Evolutionary conservation across 768 basidiomycete species (phyloP).

Genomic region (Basidioascus undulatus): DNA sequence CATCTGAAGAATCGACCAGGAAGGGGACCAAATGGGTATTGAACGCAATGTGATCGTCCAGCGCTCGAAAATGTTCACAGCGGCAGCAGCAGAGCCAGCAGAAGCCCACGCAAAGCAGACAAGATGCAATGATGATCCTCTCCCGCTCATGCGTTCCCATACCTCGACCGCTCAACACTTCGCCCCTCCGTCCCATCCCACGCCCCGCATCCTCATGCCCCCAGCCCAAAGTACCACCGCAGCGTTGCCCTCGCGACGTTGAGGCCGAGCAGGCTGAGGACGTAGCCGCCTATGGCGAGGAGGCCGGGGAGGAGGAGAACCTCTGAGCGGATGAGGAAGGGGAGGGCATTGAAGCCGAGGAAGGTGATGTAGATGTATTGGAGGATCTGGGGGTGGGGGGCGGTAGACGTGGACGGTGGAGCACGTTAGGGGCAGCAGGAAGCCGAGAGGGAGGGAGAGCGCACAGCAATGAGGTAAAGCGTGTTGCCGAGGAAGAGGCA

Average conservation of each 20-base stretch:
- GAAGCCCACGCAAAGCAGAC: no score
- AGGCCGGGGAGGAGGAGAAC: slow-evolving; percentile 73
- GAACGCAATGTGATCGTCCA: no score
- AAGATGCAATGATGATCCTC: no score
- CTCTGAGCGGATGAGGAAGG: slow-evolving; percentile 75
- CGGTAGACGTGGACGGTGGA: not conserved
- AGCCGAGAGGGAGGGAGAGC: not conserved
- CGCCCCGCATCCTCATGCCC: no score
- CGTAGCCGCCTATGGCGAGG: slow-evolving; percentile 62
- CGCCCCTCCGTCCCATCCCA: no score
- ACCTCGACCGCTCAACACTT: no score
- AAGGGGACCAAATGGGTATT: no score
- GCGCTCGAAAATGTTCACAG: no score
- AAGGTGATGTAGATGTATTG: slow-evolving; percentile 76
- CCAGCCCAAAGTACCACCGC: slow-evolving; percentile 42
- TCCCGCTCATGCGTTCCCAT: no score
- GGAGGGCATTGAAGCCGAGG: slow-evolving; percentile 33
- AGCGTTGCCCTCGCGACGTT: slow-evolving; percentile 71
- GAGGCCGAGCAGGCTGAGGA: slow-evolving; percentile 68
- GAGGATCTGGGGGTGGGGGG: slow-evolving; percentile 28
- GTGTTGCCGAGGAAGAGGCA: slow-evolving; percentile 84
- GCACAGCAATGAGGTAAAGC: slow-evolving; percentile 43
- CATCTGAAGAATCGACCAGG: no score
- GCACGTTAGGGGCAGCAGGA: no score
- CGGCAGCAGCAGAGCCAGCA: no score